Evolutionary conservation across 1,139 yeast species (phyloP), one percentile per base, ranked within the genome.

Genomic region (Protomyces pachydermus): DNA sequence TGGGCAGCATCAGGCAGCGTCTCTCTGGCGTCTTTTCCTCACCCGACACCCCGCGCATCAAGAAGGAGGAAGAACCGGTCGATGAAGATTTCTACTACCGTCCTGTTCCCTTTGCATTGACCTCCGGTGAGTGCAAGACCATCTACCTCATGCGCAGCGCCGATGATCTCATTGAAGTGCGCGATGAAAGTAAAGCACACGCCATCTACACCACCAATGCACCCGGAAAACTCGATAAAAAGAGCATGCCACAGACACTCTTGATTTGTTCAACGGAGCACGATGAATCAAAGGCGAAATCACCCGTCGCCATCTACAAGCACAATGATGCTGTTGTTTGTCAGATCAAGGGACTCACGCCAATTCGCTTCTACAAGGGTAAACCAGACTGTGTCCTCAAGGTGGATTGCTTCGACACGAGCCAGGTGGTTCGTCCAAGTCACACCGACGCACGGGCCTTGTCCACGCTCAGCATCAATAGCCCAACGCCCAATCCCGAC

Each of bases 381-480:
- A 51, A 48, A 32, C 62, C 62, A 12, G 62, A 52, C 34, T 58
- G 62, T 58, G 42, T 58, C 9, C 46, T 58, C n/a, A 37, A 55
- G 3, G 62, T 58, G 42, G 56, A 52, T 25, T 58, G 62, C 35
- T 58, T 58, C 56, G 54, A 39, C 18, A 55, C 56, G 34, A 25
- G 45, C n/a, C 55, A 16, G 28, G 48, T 20, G n/a, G 23, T 38
- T 37, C 42, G 50, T 4, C 38, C 28, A 14, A 34, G 34, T 16
- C 18, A 39, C 16, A 10, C 23, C 20, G 25, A 20, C 9, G 6
- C 37, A 14, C 56, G 56, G 10, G 42, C 56, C 6, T 6, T 32
- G 34, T 32, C 53, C 3, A 23, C 28, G 1, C 53, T 28, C 34
- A 50, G 53, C 5, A 18, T 52, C 55, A 20, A 52, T 34, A 18